These are phyloP conservation scores for Grigorovia jiainica DNA, from an alignment of 805 yeast genomes.

Conservation along the genomic window DNA sequence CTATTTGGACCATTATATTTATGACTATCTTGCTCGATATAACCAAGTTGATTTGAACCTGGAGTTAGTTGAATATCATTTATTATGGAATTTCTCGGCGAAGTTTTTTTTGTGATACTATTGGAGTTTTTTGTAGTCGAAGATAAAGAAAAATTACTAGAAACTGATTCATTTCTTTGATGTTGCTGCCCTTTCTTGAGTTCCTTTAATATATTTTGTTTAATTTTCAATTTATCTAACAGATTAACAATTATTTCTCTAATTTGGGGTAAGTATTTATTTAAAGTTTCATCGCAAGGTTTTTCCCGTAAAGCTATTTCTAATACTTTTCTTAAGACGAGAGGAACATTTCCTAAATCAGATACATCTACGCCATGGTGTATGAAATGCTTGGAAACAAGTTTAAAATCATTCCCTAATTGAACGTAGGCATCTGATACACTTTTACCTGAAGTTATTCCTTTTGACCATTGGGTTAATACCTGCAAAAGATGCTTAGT, in stretches of 20 bases:
- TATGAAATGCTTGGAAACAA: constrained; percentile 71
- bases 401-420: constrained; percentile 87
- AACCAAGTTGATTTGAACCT: too few relatives aligned
- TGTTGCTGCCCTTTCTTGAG: constrained; percentile 15
- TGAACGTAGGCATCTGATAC: constrained; percentile 88
- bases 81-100: neutral
- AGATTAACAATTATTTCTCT: constrained; percentile 77
- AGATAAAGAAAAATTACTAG: constrained; percentile 3
- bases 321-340: constrained; percentile 61
- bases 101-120: too few relatives aligned
- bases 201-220: constrained; percentile 44
- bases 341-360: constrained; percentile 88
- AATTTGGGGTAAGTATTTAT: constrained; percentile 71
- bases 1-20: too few relatives aligned
- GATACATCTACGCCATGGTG: constrained; percentile 70
- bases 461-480: constrained; percentile 82
- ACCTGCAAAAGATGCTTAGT: constrained; percentile 84
- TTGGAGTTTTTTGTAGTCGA: neutral
- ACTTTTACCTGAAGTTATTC: constrained; percentile 65
- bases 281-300: constrained; percentile 76
- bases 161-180: constrained; percentile 6
- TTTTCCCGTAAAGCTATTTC: constrained; percentile 81
- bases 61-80: too few relatives aligned
- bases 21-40: too few relatives aligned
- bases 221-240: constrained; percentile 68